Evolutionary conservation across 2,329 filamentous ascomycete species (phyloP), one percentile per base, ranked within the genome.

Genomic region (Talaromyces sp.): DNA sequence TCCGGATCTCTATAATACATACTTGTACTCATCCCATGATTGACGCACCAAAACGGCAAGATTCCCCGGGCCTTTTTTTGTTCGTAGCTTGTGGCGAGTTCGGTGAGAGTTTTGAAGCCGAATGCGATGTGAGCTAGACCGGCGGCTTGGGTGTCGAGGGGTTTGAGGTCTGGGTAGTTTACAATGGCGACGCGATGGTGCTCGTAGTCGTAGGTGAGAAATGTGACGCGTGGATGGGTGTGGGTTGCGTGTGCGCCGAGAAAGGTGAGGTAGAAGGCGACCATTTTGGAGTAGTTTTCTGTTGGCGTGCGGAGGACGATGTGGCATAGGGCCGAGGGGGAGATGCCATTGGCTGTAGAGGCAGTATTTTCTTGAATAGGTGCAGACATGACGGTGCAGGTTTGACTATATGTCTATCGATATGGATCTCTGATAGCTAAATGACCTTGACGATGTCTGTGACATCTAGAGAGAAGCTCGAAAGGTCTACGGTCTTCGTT

Each of bases 1-100:
- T 84, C 82, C 11, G 81, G 82, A 69, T 84, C 82, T 9, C 67
- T 64, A 68, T 83, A 84, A 70, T 84, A 84, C 48, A 84, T 78
- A 68, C 75, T 79, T 0, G 75, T 80, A 2, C 78, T 83, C 3
- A 76, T 74, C 2, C 82, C 82, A 68, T 84, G 82, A 68, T 84
- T 82, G 35, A 82, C 74, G 66, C 71, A 76, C 79, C 79, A 43
- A n/a, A 43, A 43, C 41, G 41, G 41, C 41, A 43, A 2, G n/a
- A 43, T 19, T 8, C 41, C 41, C 16, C 10, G 19, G 1, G 16
- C 2, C 1, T 43, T 43, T 4, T 43, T 43, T 3, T 43, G 41
- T 10, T 43, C 41, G 41, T n/a, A 43, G 16, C 41, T 43, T 19
- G 41, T 43, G 41, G 41, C 41, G 6, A 43, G 41, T 43, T 43